These are phyloP conservation scores for Trichoderma sp. DNA, from an alignment of 2,329 filamentous ascomycete species.

Conservation along the genomic window DNA sequence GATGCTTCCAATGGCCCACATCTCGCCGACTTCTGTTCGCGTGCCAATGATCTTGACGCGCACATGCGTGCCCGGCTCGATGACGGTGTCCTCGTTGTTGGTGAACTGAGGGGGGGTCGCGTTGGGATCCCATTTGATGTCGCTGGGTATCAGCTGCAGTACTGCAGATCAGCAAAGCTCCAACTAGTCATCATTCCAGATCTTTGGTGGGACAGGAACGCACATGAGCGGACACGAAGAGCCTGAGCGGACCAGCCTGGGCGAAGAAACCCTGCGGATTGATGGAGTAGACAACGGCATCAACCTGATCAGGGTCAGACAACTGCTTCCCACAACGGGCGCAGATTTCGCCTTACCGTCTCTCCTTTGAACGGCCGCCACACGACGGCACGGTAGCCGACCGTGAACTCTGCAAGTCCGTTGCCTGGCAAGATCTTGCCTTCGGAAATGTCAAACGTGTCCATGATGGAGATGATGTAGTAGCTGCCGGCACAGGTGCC, in stretches of 20 bases:
- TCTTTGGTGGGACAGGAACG: conserved; percentile 38
- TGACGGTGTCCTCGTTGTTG: conserved; percentile 89
- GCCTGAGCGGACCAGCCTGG: conserved; percentile 73
- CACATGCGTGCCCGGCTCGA: conserved; percentile 91
- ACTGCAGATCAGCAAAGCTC: conserved; percentile 6
- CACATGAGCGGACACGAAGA: conserved; percentile 84
- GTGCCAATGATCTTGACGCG: conserved; percentile 94
- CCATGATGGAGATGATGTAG: conserved; percentile 98
- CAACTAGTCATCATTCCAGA: neutral
- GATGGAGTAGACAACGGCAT: conserved; percentile 89
- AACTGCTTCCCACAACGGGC: conserved; percentile 29
- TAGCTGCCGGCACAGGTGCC: conserved; percentile 94
- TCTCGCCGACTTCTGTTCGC: conserved; percentile 87
- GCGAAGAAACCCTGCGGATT: conserved; percentile 92
- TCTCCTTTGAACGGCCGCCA: conserved; percentile 98
- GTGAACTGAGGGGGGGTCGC: conserved; percentile 96
- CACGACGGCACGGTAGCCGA: conserved; percentile 92
- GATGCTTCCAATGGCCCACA: conserved; percentile 97
- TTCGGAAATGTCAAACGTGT: conserved; percentile 92
- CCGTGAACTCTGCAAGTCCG: conserved; percentile 90
- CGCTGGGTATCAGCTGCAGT: conserved; percentile 78
- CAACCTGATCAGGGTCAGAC: conserved; percentile 65
- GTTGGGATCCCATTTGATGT: conserved; percentile 93
- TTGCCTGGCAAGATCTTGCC: conserved; percentile 89
- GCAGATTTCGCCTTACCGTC: conserved; percentile 65